Percentiles rank a stretch among this genome's conserved stretches.
Conservation (phyloP, 176 grass and related monocot species). For the Saccharum spontaneum region DNA sequence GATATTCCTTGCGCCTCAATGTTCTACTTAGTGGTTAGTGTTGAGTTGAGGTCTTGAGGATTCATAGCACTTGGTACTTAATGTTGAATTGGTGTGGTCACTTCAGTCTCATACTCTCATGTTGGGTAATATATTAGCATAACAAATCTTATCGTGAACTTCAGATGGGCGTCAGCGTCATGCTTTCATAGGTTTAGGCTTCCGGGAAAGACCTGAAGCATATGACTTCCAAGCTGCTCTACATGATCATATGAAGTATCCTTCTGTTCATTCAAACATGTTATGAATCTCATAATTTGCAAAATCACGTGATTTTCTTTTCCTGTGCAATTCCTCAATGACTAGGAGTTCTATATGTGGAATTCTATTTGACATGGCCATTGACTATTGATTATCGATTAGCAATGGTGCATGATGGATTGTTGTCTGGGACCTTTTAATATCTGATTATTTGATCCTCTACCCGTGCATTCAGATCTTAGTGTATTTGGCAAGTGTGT, state of each 20-base stretch:
- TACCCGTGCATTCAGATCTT: constrained; percentile 7
- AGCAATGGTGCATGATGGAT: background rate
- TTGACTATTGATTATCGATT: background rate
- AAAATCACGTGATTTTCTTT: background rate
- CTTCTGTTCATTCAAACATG: constrained; percentile 35
- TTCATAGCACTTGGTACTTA: constrained; percentile 27
- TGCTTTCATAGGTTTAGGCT: constrained; percentile 96
- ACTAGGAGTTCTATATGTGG: background rate
- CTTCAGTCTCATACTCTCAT: background rate
- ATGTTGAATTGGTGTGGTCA: constrained; percentile 4
- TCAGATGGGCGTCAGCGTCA: constrained; percentile 84
- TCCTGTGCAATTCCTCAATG: background rate
- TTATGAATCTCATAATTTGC: background rate
- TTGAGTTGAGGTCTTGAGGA: background rate
- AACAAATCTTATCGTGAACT: constrained; percentile 24
- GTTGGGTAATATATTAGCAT: constrained; percentile 11
- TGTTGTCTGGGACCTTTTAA: background rate
- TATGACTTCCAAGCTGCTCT: constrained; percentile 99
- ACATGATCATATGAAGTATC: constrained; percentile 99
- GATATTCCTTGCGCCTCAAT: background rate
- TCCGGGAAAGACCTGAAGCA: constrained; percentile 96
- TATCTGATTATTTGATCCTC: background rate
- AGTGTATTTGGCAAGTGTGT: background rate
- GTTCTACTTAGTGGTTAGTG: constrained; percentile 14
- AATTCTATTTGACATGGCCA: background rate